Evolutionary conservation across 805 yeast species (phyloP), one percentile per base, ranked within the genome.

Genomic region (Kluyveromyces wickerhamii): DNA sequence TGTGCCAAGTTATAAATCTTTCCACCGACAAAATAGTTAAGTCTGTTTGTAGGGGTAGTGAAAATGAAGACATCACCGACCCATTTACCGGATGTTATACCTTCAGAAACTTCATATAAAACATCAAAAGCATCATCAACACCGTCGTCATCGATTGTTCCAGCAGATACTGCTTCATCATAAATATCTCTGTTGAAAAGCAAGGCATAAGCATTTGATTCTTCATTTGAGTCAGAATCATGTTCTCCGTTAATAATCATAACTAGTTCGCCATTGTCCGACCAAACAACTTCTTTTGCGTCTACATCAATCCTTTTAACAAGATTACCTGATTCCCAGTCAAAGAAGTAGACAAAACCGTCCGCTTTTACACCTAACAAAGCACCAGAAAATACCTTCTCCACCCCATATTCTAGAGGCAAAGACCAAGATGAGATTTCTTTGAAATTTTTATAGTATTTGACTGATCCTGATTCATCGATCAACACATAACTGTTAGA

Each of bases 51-150:
- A 13, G 77, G 53, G 2, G 96, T 86, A 11, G 96, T 85, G 66
- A 81, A 92, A 35, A 92, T 75, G 58, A 89, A 88, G 29, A 92
- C 96, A 65, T 92, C 97, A 46, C 97, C 98, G 50, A 88, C 87
- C 87, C 96, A 92, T 59, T 79, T 80, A 52, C 96, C 96, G 19
- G 94, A 79, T 40, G 83, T 75, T 24, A 89, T 74, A 13, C 77
- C 64, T 57, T 92, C 99, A 38, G 74, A 72, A 40, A 86, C 72
- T 42, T 94, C 95, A 51, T 79, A 74, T 38, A 85, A 66, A 16
- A 88, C 88, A 36, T 84, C 94, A 57, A 92, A 86, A 11, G 89
- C 74, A 24, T 73, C 80, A 52, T 83, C 96, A 23, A 82, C 82
- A 45, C 96, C 97, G 57, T 87, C 96, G 53, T 85, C 94, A 21